Evolutionary conservation across 176 grass and related monocot species (phyloP), one percentile per base, ranked within the genome.

Genomic region (Elaeis guineensis): DNA sequence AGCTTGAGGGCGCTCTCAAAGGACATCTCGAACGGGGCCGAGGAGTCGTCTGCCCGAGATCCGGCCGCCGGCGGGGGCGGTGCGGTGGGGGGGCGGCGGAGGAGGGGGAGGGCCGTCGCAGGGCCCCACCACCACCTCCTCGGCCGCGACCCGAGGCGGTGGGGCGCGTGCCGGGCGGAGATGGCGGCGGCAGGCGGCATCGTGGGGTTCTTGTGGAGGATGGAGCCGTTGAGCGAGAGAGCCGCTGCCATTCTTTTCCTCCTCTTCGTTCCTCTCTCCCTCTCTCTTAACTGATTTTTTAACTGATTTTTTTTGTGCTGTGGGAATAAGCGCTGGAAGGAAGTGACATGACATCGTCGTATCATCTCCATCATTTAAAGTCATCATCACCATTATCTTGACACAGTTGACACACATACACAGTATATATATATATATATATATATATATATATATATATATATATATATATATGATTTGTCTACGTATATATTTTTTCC

Each of bases 1-100:
- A 98, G 63, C 84, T 92, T 92, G 52, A 98, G 71, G 49, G 88
- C 88, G 69, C 76, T 56, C 76, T 98, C 84, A 25, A 92, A 19
- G n/a, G 84, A 83, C 88, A 98, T 98, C 67, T 83, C 93, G 72
- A 65, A 90, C 50, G 83, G 75, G 29, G 87, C 80, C 18, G 76
- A 80, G 19, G 84, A 85, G 12, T 87, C 86, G 55, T 97, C 93
- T 58, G 86, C 84, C 21, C 78, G 78, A 25, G 86, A 70, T 23
- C 86, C 86, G 19, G 87, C 77, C 14, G 79, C 67, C 29, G 81
- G 75, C 63, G 72, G 75, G 35, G 35, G 2, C 11, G 35, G 11
- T 2, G 35, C 11, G 35, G 35, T 12, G 1, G 35, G 35, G 35
- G 11, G 35, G 8, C 35, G 9, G 35, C 80, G 62, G 53, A 79